Base-by-base conservation (phyloP, 1,284 basidiomycete species). In the Tilletia indica region DNA sequence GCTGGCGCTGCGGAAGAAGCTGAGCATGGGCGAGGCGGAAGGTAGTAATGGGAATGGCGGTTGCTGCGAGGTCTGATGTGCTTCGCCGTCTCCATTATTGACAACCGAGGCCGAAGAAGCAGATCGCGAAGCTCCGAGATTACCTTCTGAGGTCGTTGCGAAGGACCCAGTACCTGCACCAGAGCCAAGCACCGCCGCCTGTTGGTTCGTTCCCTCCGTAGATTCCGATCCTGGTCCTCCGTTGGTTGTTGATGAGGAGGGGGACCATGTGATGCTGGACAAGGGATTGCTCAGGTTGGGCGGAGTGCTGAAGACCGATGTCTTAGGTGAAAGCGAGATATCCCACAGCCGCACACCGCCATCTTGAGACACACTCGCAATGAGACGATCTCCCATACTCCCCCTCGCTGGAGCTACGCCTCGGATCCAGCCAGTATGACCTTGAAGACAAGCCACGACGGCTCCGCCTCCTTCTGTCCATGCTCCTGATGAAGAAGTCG, bases 1-100 rank as follows among this genome's bases (percentile, higher is more conserved):
- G 51, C 51, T 54, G 12, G 51, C 51, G 16, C 51, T 54, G 16
- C 51, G 51, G 51, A 54, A 54, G 51, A 54, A 54, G 51, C 51
- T 54, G 51, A 54, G 19, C 51, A 54, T 19, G 12, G 51, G 51
- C 21, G 51, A 54, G 12, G 51, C 21, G 8, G 51, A 25, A 19
- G 42, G 42, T 45, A 45, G 42, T 45, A 45, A 45, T 45, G 42
- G 42, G 42, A 45, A 45, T 45, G 42, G 42, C 14, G 42, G 14
- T 45, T 8, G 1, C 42, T 45, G 42, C 42, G 42, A 8, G 42
- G 9, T 14, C 6, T 8, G 14, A 45, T 45, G 42, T 45, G 42
- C 9, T 14, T 45, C 42, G 42, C 42, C 14, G 42, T 45, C 42
- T 19, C 51, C 51, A 19, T n/a, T 2, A 48, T 54, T 54, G 51